Base-by-base conservation (phyloP, 2,329 filamentous ascomycete species). In the Fusarium sarcochroum region DNA sequence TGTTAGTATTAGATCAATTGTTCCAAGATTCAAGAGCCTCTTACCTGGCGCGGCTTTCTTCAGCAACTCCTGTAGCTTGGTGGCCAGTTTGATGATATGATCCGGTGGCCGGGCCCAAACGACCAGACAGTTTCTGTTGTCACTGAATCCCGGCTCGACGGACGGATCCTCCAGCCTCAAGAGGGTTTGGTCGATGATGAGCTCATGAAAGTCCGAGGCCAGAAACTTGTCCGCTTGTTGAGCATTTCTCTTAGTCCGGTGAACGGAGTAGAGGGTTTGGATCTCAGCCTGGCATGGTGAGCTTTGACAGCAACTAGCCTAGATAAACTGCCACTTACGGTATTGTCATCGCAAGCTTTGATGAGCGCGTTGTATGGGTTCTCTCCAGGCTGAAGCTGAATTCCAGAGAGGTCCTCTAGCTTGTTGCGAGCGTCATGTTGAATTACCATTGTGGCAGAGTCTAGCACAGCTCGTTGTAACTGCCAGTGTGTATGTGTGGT, bases 101-200 rank as follows among this genome's bases (percentile, higher is more conserved):
- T 87, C 80, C 1, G 94, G 92, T 17, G 95, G 95, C 8, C 94
- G 86, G 5, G 92, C 93, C 93, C 94, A 98, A 75, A 98, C 90
- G 1, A 94, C 92, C 13, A 98, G 84, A 76, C 94, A 97, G 74
- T 97, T 86, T 40, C 95, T 85, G 41, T 88, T 87, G 76, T 98
- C 95, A 51, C 84, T 78, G 76, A 91, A 97, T 1, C 87, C 88
- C 1, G 89, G 90, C 66, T 93, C 86, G 35, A 90, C 80, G 1
- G 85, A 79, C 2, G 86, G 86, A 42, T 90, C 85, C 69, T 91
- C 86, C 32, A 97, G 81, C 56, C 90, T 90, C 49, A 90, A 81
- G 1, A 98, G 85, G 56, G 93, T 90, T 3, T 90, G 88, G 75
- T 98, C 95, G 51, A 95, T 85, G 48, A 88, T 87, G 73, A 97